Evolutionary conservation across 1,139 yeast species (phyloP), one percentile per base, ranked within the genome.

Genomic region (Magnusiomyces tetraspermus): DNA sequence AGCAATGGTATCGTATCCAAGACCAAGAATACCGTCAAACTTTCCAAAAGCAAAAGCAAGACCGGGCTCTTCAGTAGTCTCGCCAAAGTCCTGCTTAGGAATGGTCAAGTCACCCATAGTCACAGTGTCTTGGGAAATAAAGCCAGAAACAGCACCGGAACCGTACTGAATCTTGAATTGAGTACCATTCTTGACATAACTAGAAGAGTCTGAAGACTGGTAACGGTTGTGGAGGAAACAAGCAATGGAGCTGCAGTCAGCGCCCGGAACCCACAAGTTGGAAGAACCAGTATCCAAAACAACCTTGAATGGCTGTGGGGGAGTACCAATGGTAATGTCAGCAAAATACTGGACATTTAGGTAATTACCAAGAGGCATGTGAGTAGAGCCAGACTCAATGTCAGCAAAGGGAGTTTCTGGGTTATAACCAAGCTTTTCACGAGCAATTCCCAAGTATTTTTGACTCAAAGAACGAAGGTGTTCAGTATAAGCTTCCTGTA

Each of bases 11-110:
- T 87, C 88, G 73, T 89, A 92, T 59, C 88, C 98, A 63, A 92
- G 80, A 59, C 98, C 98, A 58, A 92, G 76, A 61, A 92, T 89
- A 71, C 98, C 98, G 69, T 92, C 98, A 67, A 92, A 89, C 65
- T 92, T 90, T 69, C 96, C 98, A 71, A 92, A 92, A 53, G 97
- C 97, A 74, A 92, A 92, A 0, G 97, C 95, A 63, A 92, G 78
- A 53, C 98, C 98, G 38, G 98, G 97, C 74, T 92, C 98, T 60
- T 80, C 80, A 56, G 98, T 92, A 57, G 96, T 92, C 76, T 92
- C 98, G 56, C 95, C 97, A 68, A 92, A 92, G 67, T 84, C 94
- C 74, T 90, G 97, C 59, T 83, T 73, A 59, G 89, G 85, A 65
- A 92, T 88, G 52, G 76, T 73, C 72, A 92, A 79, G 66, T 85